These are phyloP conservation scores for Haplosporangium sp. DNA, from an alignment of 371 early-diverging fungal species.

Conservation along the genomic window DNA sequence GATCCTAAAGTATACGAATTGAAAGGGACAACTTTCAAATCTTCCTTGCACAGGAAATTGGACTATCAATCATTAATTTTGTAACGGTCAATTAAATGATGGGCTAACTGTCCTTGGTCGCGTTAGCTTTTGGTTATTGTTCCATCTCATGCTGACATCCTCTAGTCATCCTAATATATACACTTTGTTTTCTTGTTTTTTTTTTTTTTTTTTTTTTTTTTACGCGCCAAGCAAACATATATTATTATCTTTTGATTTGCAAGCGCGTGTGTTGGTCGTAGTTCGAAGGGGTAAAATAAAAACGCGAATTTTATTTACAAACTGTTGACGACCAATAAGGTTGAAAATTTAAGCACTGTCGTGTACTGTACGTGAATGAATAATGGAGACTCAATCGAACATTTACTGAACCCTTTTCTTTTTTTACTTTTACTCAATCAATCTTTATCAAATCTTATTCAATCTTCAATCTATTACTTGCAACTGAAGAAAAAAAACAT, in stretches of 20 bases:
- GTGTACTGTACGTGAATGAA: too few species aligned
- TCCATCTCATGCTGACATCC: conserved; percentile 11
- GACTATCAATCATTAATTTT: neutral
- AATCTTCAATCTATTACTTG: neutral
- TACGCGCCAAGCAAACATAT: too few species aligned
- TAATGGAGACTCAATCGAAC: too few species aligned
- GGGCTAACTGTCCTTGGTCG: neutral
- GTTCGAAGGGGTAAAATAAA: too few species aligned
- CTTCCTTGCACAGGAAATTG: conserved; percentile 16
- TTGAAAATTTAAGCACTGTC: too few species aligned
- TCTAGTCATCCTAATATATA: conserved; percentile 1
- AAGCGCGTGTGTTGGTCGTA: too few species aligned
- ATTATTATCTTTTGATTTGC: too few species aligned
- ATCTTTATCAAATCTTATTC: neutral
- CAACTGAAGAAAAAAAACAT: neutral
- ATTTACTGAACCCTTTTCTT: too few species aligned
- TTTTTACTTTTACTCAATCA: neutral
- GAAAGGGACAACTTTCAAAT: conserved; percentile 33
- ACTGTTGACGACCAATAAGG: too few species aligned
- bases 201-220: too few species aligned
- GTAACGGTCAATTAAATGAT: neutral
- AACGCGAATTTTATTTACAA: too few species aligned
- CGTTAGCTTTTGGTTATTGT: neutral
- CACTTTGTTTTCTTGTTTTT: too few species aligned
- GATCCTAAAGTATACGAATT: conserved; percentile 9